These are phyloP conservation scores for Daedaleopsis sinensis DNA, from an alignment of 768 basidiomycete genomes.

Conservation along the genomic window DNA sequence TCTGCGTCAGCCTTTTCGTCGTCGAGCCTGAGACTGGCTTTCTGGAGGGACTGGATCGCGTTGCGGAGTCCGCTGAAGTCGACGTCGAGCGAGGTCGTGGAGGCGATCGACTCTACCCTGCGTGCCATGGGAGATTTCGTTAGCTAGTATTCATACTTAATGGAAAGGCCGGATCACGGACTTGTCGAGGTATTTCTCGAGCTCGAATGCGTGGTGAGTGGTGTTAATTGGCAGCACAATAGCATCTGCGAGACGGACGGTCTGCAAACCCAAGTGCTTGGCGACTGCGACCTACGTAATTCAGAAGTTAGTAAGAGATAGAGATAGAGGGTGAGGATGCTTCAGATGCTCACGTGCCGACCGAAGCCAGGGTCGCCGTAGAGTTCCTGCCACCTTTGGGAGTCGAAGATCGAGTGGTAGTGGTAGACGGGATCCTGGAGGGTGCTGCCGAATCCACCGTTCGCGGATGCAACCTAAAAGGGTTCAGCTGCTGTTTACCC, in stretches of 20 bases:
- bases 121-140: neutral
- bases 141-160: neutral
- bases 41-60: constrained; percentile 27
- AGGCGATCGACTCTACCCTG: constrained; percentile 27
- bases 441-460: constrained; percentile 40
- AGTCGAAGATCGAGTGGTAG: constrained; percentile 64
- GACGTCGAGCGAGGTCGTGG: constrained; percentile 28
- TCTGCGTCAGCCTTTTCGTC: constrained; percentile 31
- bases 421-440: constrained; percentile 56
- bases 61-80: constrained; percentile 28
- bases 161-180: constrained; percentile 23
- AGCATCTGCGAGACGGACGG: constrained; percentile 55
- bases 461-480: constrained; percentile 37
- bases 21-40: constrained; percentile 28
- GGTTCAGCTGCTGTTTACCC: constrained; percentile 19
- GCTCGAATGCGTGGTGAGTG: constrained; percentile 62
- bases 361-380: constrained; percentile 69
- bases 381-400: constrained; percentile 57
- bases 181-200: constrained; percentile 56
- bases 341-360: constrained; percentile 47
- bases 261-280: constrained; percentile 56
- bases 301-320: neutral
- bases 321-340: neutral
- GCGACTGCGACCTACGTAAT: constrained; percentile 53
- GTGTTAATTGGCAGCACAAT: constrained; percentile 68